Evolutionary conservation across 2,329 filamentous ascomycete genomes (phyloP), one percentile per base, ranked within the genome.

Genomic region (Talaromyces funiculosus): DNA sequence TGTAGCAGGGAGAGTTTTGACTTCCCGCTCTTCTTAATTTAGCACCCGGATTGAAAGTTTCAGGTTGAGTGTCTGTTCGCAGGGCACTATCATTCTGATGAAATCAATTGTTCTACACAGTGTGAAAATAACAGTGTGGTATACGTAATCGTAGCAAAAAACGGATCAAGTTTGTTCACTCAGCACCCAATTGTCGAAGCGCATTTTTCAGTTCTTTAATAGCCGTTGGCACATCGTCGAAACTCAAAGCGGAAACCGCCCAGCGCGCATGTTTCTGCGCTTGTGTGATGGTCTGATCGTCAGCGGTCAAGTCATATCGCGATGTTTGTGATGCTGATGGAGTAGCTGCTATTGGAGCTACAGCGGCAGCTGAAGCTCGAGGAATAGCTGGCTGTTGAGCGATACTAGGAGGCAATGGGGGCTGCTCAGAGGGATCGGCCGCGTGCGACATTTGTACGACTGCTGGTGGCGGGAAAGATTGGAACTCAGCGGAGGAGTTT

Each of bases 261-360:
- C 91, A 99, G 69, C 91, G 92, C 2, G 93, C 92, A 77, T 97
- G 94, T 72, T 97, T 99, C 73, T 96, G 92, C 4, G 94, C 93
- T 67, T 87, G 84, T 37, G 85, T 79, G 37, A 97, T 88, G 0
- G 88, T 81, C 62, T 92, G 88, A 64, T 96, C 90, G 10, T 88
- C 82, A 4, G 80, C 67, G 5, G 69, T 67, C n/a, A 59, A 16
- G 4, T 42, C 45, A 42, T 59, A 59, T 24, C 24, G 24, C n/a
- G 57, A 51, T 2, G 49, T 18, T 29, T 60, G 67, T 61, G 63
- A 69, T 45, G 16, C 38, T n/a, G 49, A 29, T 38, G 58, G 40
- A 47, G 51, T 29, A 54, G 58, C 14, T 18, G 38, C 20, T 24
- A 54, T 22, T 49, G 65, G 64, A 53, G 66, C 10, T 8, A 31